Conservation (phyloP, 768 basidiomycete genomes). For the Lactifluus pinguis region DNA sequence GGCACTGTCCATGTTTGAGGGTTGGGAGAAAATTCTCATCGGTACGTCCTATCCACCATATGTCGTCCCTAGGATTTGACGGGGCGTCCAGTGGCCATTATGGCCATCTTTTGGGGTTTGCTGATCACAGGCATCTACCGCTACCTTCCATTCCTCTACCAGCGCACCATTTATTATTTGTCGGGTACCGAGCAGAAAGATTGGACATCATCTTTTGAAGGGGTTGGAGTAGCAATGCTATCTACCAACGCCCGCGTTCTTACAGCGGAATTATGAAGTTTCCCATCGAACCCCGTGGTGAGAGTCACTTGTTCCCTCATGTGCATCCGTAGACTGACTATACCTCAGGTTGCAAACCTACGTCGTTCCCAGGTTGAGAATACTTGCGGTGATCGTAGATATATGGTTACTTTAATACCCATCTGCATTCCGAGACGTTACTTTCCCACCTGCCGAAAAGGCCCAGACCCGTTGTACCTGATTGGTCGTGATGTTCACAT, state of each 20-base stretch:
- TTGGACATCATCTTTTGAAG: not conserved
- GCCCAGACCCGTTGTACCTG: not conserved
- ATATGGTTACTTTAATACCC: not conserved
- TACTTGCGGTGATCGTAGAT: not conserved
- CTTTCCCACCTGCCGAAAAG: not conserved
- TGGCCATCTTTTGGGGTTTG: conserved; percentile 32
- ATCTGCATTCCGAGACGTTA: not conserved
- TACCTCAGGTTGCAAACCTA: not conserved
- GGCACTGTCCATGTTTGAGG: conserved; percentile 50
- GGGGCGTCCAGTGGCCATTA: conserved; percentile 16
- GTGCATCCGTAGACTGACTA: not conserved
- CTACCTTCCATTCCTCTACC: conserved; percentile 51
- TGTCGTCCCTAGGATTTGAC: conserved; percentile 8
- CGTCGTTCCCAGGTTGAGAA: not conserved
- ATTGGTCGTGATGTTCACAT: not conserved
- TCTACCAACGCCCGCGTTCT: not conserved
- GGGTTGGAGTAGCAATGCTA: not conserved
- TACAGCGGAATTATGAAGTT: conserved; percentile 5
- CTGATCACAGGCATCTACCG: conserved; percentile 43
- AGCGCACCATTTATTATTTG: conserved; percentile 53
- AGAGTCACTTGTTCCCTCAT: not conserved
- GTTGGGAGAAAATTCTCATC: conserved; percentile 59
- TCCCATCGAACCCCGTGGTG: not conserved
- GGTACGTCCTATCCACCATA: conserved; percentile 31
- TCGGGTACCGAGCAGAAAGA: conserved; percentile 38